Conservation (phyloP, 2,329 filamentous ascomycete species). For the Onygenales sp. region DNA sequence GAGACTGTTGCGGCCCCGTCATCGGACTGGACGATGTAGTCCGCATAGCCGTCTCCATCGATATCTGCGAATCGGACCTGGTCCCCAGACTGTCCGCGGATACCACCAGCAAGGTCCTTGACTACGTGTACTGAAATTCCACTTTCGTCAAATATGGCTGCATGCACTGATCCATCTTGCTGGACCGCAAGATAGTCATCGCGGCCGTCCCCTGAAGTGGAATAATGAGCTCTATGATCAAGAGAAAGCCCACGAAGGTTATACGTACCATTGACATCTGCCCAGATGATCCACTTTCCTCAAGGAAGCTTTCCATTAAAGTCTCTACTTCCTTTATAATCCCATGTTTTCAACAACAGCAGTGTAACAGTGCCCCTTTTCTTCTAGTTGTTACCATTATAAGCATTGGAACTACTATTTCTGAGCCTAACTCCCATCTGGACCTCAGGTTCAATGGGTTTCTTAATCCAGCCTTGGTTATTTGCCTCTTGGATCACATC, state of each 20-base stretch:
- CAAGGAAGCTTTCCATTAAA: not conserved
- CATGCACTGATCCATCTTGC: not conserved
- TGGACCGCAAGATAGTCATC: not conserved
- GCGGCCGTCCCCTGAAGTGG: not conserved
- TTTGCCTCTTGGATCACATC: slow-evolving; percentile 6
- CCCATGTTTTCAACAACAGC: not conserved
- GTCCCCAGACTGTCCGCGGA: not conserved
- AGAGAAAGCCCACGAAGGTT: too few species aligned
- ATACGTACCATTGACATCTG: not conserved
- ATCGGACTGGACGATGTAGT: not conserved
- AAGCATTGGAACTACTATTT: not conserved
- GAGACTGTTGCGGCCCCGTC: not conserved
- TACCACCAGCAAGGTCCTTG: not conserved
- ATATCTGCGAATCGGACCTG: not conserved
- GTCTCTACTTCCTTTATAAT: not conserved
- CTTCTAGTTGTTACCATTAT: not conserved
- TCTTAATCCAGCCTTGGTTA: slow-evolving; percentile 9
- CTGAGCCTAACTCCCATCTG: not conserved
- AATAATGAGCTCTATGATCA: too few species aligned
- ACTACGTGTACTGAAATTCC: too few species aligned
- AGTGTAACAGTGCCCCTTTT: not conserved
- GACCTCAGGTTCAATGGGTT: slow-evolving; percentile 7
- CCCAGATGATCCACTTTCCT: not conserved
- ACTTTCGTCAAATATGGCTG: too few species aligned
- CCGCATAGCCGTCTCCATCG: not conserved